Evolutionary conservation across 345 rosid species (phyloP).

Genomic region (Citrus maxima): DNA sequence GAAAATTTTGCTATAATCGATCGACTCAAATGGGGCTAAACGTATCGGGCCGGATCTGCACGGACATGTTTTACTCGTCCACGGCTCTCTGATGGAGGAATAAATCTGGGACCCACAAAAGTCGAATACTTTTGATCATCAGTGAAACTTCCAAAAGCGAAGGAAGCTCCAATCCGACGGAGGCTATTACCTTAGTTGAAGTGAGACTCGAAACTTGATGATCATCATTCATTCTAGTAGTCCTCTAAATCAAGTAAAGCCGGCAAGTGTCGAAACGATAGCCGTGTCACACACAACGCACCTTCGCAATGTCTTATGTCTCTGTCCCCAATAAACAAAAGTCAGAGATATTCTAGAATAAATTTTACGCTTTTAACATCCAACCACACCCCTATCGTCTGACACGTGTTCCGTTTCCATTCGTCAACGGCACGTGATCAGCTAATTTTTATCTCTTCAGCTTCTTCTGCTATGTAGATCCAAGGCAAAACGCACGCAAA

Average conservation of each 20-base stretch:
- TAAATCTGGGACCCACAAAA: neutral
- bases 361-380: conserved; percentile 13
- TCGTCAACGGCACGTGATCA: conserved; percentile 26
- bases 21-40: neutral
- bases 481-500: conserved; percentile 2
- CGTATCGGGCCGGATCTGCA: neutral
- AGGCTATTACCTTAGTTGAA: neutral
- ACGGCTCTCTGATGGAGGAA: neutral
- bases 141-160: neutral
- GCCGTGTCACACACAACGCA: conserved; percentile 9
- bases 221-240: neutral
- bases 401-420: conserved; percentile 28
- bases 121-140: neutral
- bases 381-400: neutral
- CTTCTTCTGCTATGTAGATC: conserved; percentile 28
- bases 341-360: conserved; percentile 22
- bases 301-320: too few relatives aligned
- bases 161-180: conserved; percentile 13
- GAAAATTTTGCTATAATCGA: too few relatives aligned
- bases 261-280: conserved; percentile 23
- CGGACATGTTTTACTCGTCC: neutral
- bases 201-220: neutral
- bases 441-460: conserved; percentile 18
- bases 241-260: neutral
- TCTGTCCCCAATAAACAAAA: neutral